Conservation (phyloP, 306 rosid species). For the Argentina anserina region DNA sequence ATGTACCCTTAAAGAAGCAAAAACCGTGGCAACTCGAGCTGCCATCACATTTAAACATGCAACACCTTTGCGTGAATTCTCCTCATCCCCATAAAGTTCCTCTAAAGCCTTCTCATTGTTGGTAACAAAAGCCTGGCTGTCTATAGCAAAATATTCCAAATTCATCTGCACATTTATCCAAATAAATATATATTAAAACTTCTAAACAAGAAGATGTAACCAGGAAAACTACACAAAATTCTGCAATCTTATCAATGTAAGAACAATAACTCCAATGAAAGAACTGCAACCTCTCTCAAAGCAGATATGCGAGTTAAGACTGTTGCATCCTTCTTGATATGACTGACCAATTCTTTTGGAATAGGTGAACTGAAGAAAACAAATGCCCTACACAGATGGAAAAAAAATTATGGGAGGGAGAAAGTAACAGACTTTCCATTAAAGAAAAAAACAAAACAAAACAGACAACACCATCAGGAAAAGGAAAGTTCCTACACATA, state of each 20-base stretch:
- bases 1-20: conserved; percentile 86
- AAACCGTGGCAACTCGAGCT: conserved; percentile 80
- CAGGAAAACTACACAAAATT: conserved; percentile 19
- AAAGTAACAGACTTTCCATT: conserved; percentile 11
- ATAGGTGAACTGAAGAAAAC: conserved; percentile 91
- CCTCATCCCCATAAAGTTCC: conserved; percentile 86
- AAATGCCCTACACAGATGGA: conserved; percentile 65
- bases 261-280: conserved; percentile 23
- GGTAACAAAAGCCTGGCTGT: conserved; percentile 93
- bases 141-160: conserved; percentile 92
- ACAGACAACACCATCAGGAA: conserved; percentile 4
- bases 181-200: conserved; percentile 9
- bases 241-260: conserved; percentile 17
- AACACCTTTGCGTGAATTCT: conserved; percentile 58
- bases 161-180: conserved; percentile 76
- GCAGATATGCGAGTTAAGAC: conserved; percentile 78
- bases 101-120: conserved; percentile 86
- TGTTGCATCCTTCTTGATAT: conserved; percentile 67
- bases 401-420: no score
- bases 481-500: conserved; percentile 34
- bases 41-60: conserved; percentile 81
- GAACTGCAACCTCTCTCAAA: conserved; percentile 66
- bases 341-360: conserved; percentile 63
- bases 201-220: conserved; percentile 8
- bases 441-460: neutral